Evolutionary conservation across 1,284 basidiomycete species (phyloP), one percentile per base, ranked within the genome.

Genomic region (Sanghuangporus baumii): DNA sequence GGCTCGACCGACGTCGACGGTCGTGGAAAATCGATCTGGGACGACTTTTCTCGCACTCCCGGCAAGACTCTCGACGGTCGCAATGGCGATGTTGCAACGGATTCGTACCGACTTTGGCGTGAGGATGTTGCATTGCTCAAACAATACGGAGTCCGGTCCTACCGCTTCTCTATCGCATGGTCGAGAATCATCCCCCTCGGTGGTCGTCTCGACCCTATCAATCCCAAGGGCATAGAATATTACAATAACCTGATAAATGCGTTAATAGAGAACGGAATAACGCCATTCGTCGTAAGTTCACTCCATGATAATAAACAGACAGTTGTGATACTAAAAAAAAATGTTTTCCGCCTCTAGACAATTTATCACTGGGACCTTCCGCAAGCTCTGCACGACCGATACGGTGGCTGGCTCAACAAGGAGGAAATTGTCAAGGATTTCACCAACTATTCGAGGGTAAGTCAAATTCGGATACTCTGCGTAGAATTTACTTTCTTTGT

Each of bases 301-400:
- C 37, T 51, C 11, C 20, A 46, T 55, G 52, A 23, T 43, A 51
- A 40, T 50, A 18, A 46, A 18, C 16, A 14, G 43, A 46, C 6
- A 46, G 16, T 7, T n/a, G 43, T 31, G 26, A 31, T 31, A 31
- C 26, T 31, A 46, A n/a, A 7, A 6, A 6, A 46, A 46, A 3
- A 16, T n/a, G 18, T 56, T 38, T 41, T 26, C n/a, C 48, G 34
- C 34, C 31, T n/a, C 16, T 51, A 88, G 86, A 91, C 88, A 0
- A 73, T 91, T 46, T 89, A 89, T 72, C 88, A 91, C 71, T 91
- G 88, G 89, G 89, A 92, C 69, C 78, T 90, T 5, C 89, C 89
- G 5, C 86, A 87, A 71, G 82, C 74, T 1, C 77, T 91, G 26
- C 81, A 89, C 62, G 82, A 89, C 63, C 79, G 85, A 52, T 91